Conservation (phyloP, 2,329 filamentous ascomycete genomes). For the Phialophora macrospora region DNA sequence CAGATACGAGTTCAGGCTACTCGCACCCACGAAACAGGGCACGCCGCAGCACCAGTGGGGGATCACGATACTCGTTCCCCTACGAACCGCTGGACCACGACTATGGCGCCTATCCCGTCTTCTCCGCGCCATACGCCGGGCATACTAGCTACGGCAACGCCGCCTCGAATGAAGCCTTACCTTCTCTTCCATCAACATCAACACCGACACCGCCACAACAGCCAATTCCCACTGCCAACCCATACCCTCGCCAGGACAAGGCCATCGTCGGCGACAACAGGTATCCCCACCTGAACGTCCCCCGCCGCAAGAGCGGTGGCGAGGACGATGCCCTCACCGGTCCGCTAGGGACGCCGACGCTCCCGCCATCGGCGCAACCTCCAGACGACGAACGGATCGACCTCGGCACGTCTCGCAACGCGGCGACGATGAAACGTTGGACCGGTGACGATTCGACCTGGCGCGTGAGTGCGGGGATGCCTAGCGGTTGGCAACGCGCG, state of each 20-base stretch:
- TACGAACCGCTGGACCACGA: conserved; percentile 7
- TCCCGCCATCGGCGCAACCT: neutral
- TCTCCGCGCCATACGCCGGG: neutral
- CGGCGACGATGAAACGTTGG: neutral
- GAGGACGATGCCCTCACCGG: conserved; percentile 20
- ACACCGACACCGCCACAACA: neutral
- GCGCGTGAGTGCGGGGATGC: conserved; percentile 33
- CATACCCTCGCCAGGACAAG: neutral
- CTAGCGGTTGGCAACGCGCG: conserved; percentile 33
- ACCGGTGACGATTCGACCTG: conserved; percentile 26
- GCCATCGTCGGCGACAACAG: conserved; percentile 30
- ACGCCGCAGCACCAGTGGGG: conserved; percentile 16
- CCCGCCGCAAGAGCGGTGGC: conserved; percentile 20
- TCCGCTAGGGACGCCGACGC: conserved; percentile 11
- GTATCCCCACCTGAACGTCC: conserved; percentile 30
- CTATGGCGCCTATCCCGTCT: conserved; percentile 10
- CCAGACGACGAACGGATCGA: neutral
- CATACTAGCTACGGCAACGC: neutral
- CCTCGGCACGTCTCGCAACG: neutral
- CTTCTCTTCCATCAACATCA: neutral
- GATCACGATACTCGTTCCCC: conserved; percentile 10
- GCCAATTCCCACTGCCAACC: neutral
- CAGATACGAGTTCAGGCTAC: conserved; percentile 10
- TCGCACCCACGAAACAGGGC: conserved; percentile 1
- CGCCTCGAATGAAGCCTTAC: neutral